Base-by-base conservation (phyloP, 2,329 filamentous ascomycete genomes). In the Aspergillus viridinutans region DNA sequence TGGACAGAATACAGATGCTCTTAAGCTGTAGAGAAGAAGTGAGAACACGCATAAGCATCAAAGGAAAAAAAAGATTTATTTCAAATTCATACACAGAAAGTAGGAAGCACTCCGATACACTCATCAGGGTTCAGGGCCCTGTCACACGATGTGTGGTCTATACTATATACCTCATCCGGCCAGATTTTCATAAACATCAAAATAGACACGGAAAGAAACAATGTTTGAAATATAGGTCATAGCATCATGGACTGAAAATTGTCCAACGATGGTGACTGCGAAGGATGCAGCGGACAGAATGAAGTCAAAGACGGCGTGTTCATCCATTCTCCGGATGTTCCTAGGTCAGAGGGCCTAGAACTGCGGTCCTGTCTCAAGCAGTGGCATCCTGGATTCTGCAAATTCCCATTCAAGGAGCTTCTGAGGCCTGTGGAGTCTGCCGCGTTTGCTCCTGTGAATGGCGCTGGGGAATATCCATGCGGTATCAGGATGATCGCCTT, bases 401-500 rank as follows among this genome's bases (percentile, higher is more conserved):
- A 12, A 7, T 17, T 38, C 7, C 32, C 32, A 3, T 20, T 21
- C 32, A 23, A 17, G 20, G 35, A 0, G 12, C 4, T 23, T 26
- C 43, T 25, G 52, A 49, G 49, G 21, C 17, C 29, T 14, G 14
- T 53, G 35, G 7, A 50, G 29, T 40, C 45, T 40, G 14, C 40
- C 25, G 43, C 8, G 12, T 14, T 23, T 17, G 20, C 43, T 14
- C 43, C 43, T 21, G 12, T 47, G 21, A 26, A 26, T 23, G 10
- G 21, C 17, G 21, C 23, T 12, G 43, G 23, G n/a, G 43, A 6
- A 6, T 14, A 14, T 12, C 43, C 43, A 23, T 54, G 55, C 7
- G 56, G 58, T 20, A 65, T 50, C 1, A 65, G 23, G 35, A 65
- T 59, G n/a, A 65, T 57, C 2, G 60, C 60, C 21, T 62, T 61